These are phyloP conservation scores for Nakaseomyces bracarensis DNA, from an alignment of 1,139 yeast species.

Conservation along the genomic window DNA sequence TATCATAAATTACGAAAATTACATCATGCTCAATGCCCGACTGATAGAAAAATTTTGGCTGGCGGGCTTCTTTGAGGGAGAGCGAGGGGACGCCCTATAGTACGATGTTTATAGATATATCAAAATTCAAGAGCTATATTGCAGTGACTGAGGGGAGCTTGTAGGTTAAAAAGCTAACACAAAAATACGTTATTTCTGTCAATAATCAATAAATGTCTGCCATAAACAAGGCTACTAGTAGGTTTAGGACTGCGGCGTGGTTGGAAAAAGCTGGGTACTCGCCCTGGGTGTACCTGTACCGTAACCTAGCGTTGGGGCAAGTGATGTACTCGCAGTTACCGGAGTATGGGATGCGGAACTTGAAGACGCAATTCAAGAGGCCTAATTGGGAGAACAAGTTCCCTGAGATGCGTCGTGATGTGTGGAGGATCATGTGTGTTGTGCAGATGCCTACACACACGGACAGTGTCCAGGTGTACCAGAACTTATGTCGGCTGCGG, in stretches of 20 bases:
- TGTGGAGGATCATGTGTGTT: slow-evolving; percentile 89
- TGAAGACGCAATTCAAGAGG: slow-evolving; percentile 59
- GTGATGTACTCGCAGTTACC: slow-evolving; percentile 84
- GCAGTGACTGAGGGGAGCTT: too few species aligned
- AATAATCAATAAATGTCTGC: background rate
- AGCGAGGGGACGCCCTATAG: too few species aligned
- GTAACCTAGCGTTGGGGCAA: slow-evolving; percentile 84
- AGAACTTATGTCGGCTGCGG: slow-evolving; percentile 66
- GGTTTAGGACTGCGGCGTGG: slow-evolving; percentile 42
- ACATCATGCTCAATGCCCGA: too few species aligned
- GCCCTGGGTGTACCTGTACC: slow-evolving; percentile 75
- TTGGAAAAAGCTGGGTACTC: slow-evolving; percentile 49
- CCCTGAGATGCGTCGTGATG: slow-evolving; percentile 70
- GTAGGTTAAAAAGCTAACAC: too few species aligned
- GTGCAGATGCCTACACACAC: slow-evolving; percentile 60
- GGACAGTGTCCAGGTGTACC: slow-evolving; percentile 64
- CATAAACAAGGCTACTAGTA: slow-evolving; percentile 19
- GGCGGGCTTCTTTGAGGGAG: too few species aligned
- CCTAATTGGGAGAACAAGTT: slow-evolving; percentile 86
- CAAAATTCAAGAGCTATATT: too few species aligned
- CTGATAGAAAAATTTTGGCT: too few species aligned
- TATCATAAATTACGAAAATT: too few species aligned
- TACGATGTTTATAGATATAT: too few species aligned
- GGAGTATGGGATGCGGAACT: slow-evolving; percentile 36
- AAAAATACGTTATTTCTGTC: too few species aligned